Evolutionary conservation across 2,329 filamentous ascomycete species (phyloP).

Genomic region (Exserohilum rostratum): DNA sequence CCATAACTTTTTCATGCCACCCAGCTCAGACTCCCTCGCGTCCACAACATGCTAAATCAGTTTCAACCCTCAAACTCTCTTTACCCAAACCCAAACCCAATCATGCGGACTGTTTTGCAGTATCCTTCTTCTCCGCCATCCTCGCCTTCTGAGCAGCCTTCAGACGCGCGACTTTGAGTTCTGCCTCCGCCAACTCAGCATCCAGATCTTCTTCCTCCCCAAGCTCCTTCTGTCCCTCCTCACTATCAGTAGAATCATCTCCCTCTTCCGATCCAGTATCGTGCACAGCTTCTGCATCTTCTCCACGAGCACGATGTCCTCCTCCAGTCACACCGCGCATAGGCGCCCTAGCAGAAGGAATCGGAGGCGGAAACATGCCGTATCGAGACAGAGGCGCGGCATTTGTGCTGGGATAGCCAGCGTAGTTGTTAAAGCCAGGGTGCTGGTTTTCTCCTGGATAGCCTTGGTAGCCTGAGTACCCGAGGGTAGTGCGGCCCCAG

Average conservation of each 20-base stretch:
- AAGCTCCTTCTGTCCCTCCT: not conserved
- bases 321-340: no score
- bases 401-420: no score
- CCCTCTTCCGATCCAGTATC: no score
- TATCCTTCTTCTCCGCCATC: not conserved
- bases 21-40: no score
- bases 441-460: no score
- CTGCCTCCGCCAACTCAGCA: slow-evolving; percentile 19
- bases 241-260: no score
- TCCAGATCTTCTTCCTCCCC: slow-evolving; percentile 5
- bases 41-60: no score
- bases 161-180: slow-evolving; percentile 22
- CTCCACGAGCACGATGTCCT: no score
- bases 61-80: not conserved
- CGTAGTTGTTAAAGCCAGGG: no score
- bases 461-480: slow-evolving; percentile 12
- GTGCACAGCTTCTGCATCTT: no score
- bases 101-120: not conserved
- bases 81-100: not conserved
- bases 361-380: not conserved
- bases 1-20: no score
- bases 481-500: slow-evolving; percentile 9
- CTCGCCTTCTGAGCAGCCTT: slow-evolving; percentile 10
- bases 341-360: not conserved
- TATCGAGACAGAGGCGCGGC: no score